Conservation (phyloP, 257 asterid genomes). For the Plantago elongata region DNA sequence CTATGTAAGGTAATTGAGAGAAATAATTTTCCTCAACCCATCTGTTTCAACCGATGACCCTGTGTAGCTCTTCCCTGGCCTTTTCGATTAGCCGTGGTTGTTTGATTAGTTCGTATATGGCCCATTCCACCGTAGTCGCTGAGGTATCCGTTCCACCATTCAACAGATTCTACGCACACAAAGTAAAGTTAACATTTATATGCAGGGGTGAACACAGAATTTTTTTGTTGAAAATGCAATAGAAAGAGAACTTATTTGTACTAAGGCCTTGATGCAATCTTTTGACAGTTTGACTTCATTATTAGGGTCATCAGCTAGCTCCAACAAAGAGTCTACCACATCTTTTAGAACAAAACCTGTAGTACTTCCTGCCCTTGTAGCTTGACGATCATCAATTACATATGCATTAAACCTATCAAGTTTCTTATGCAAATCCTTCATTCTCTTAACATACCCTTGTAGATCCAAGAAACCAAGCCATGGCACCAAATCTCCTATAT, state of each 20-base stretch:
- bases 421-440: constrained; percentile 9
- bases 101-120: constrained; percentile 1
- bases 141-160: constrained; percentile 16
- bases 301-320: background rate
- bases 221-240: too few relatives aligned
- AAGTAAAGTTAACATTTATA: background rate
- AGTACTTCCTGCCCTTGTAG: background rate
- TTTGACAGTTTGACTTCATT: background rate
- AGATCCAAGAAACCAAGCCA: constrained; percentile 1
- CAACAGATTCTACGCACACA: constrained; percentile 10
- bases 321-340: background rate
- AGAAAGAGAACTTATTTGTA: background rate
- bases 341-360: constrained; percentile 6
- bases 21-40: background rate
- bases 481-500: background rate
- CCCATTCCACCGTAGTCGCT: background rate
- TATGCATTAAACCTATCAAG: background rate
- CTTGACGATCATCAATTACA: constrained; percentile 10
- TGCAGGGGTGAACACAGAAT: too few relatives aligned
- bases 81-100: constrained; percentile 16
- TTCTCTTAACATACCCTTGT: constrained; percentile 3
- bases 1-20: constrained; percentile 5
- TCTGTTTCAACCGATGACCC: constrained; percentile 16
- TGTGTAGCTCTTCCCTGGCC: constrained; percentile 22
- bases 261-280: background rate